Evolutionary conservation across 371 early-diverging fungal genomes (phyloP), one percentile per base, ranked within the genome.

Genomic region (Rhizopus arrhizus): DNA sequence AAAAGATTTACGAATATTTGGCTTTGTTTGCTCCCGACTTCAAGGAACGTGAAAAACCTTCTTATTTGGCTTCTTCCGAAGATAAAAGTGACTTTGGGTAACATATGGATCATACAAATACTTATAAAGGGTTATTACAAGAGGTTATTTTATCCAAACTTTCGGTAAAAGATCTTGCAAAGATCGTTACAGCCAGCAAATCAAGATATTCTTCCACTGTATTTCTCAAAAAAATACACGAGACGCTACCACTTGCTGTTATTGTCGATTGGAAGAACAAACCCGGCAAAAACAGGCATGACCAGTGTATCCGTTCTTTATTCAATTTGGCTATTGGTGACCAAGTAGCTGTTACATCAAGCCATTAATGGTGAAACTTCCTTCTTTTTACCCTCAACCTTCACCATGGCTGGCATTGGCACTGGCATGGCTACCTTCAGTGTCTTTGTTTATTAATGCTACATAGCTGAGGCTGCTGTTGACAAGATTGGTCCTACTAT

Each of bases 351-450:
- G 96, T 96, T 86, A 90, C 33, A 89, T 96, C 83, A 96, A 95
- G 82, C 94, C 95, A 29, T 93, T 93, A 1, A 94, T 95, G 32
- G 95, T 96, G 96, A 94, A 92, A 73, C 76, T 95, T 56, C 95
- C 95, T 50, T 86, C 89, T 41, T 76, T 84, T 40, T 89, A 89
- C 62, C 70, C 73, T 50, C 89, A 90, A 64, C 97, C 97, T 50
- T 96, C 29, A 89, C 95, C 70, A 95, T 96, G 94, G 91, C 96
- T 51, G 97, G 97, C 66, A 85, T 96, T 41, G 96, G 95, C 67
- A 96, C 96, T 6, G 97, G 96, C 64, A 95, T 96, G 94, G 97
- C 97, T 15, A 96, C 97, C 36, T 95, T 95, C 91, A 89, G 94
- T 61, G 96, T 95, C 2, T 96, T 96, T 61, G 90, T 96, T 70